Base-by-base conservation (phyloP, 2,329 filamentous ascomycete genomes). In the Elsinoe perseae region DNA sequence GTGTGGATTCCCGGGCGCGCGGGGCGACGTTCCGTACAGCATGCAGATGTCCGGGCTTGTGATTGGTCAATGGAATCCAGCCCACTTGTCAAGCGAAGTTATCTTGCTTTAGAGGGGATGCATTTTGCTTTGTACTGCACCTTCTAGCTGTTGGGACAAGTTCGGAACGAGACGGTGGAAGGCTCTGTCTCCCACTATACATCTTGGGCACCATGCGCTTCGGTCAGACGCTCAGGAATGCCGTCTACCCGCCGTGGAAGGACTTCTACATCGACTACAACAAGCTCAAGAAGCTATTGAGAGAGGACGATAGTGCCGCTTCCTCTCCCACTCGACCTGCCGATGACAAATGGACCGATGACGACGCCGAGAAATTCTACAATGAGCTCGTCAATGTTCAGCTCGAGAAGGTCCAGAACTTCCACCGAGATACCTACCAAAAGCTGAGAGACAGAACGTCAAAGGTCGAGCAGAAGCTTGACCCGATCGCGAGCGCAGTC, bases 321-420 rank as follows among this genome's bases (percentile, higher is more conserved):
- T 67, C 59, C 32, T 68, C 68, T 18, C 66, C 75, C 71, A 62
- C 66, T 28, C 72, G 71, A 58, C 78, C 79, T 23, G 78, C 83
- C 54, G 77, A 76, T 53, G 76, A 82, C 58, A 66, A 72, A 38
- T 98, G 93, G 93, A 95, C 91, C 23, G 90, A 95, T 65, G 84
- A 91, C 46, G 93, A 98, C 69, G 93, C 97, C 77, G 88, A 87
- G 68, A 82, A 81, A 32, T 98, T 98, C 73, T 93, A 92, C 68
- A 89, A 96, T 69, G 92, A 97, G 76, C 81, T 97, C 63, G 85
- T 96, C 72, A 96, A 95, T 68, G 84, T 87, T 25, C 89, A 98
- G 75, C 80, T 98, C 62, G 91, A 97, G 66, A 97, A 96, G 75
- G 92, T 97, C 60, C 87, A 92, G 68, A 75, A 81, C 54, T 97